phyloP scores from a whole-genome alignment of 1,139 yeast genomes.

The Sugiyamaella xylanicola region DNA sequence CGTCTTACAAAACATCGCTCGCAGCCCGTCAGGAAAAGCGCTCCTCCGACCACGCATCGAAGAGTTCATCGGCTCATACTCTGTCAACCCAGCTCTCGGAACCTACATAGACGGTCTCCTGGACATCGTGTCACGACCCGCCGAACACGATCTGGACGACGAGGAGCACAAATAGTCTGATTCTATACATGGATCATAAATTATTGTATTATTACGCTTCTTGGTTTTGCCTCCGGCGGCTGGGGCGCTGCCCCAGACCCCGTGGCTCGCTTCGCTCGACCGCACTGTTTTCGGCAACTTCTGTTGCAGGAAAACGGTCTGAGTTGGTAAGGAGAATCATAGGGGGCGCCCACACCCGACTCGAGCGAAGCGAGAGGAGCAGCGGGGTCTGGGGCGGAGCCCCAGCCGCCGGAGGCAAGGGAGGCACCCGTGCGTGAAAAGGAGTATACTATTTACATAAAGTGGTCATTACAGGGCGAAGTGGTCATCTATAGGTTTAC shows the following conservation, averaged over 20 bases:
- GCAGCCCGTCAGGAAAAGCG: conserved; percentile 39
- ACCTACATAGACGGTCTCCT: conserved; percentile 33
- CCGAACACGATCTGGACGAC: conserved; percentile 13
- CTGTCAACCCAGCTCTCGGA: conserved; percentile 33
- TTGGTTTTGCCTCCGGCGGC: not conserved
- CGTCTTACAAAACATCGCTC: conserved; percentile 45
- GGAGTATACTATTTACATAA: conserved; percentile 12
- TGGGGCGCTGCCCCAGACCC: conserved; percentile 2
- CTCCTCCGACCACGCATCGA: conserved; percentile 34
- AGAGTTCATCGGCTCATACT: conserved; percentile 33
- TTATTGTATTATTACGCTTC: not conserved
- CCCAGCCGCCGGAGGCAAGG: not conserved
- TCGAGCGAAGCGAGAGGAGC: not conserved
- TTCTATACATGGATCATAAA: not conserved
- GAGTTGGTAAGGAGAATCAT: not conserved
- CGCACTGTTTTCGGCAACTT: too few species aligned
- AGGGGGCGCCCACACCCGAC: too few species aligned
- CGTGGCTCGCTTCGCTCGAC: not conserved
- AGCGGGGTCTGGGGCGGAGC: not conserved
- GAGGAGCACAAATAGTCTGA: conserved; percentile 11
- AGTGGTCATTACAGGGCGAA: conserved; percentile 2
- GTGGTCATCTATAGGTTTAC: conserved; percentile 35
- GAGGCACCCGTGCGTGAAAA: not conserved
- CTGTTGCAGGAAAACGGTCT: too few species aligned
- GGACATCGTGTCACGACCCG: conserved; percentile 15